These are phyloP conservation scores for Plenodomus biglobosus DNA, from an alignment of 2,329 filamentous ascomycete species.

Conservation along the genomic window DNA sequence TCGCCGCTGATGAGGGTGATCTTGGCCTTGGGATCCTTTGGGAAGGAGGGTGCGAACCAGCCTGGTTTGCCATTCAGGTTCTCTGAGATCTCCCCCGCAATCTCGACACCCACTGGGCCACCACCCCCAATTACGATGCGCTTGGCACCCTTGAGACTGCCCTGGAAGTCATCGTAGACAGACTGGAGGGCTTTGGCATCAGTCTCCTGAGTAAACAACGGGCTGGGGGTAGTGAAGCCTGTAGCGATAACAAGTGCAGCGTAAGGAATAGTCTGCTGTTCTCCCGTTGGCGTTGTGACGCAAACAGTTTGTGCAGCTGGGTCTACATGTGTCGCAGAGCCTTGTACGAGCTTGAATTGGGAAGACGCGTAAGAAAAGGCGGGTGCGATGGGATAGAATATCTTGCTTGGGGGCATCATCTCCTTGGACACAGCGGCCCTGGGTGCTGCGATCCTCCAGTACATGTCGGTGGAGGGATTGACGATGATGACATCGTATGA, in stretches of 20 bases:
- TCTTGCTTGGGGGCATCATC: constrained; percentile 53
- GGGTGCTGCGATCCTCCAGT: constrained; percentile 57
- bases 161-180: constrained; percentile 43
- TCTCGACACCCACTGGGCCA: constrained; percentile 54
- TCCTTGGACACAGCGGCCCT: constrained; percentile 55
- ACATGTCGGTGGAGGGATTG: constrained; percentile 58
- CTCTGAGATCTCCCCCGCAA: constrained; percentile 54
- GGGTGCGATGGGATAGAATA: constrained; percentile 55
- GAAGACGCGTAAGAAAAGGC: constrained; percentile 55
- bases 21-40: constrained; percentile 44
- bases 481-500: constrained; percentile 59
- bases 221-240: constrained; percentile 53
- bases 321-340: constrained; percentile 54
- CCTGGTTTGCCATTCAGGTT: constrained; percentile 43
- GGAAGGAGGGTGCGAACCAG: constrained; percentile 36
- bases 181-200: constrained; percentile 28
- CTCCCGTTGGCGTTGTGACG: constrained; percentile 37
- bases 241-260: constrained; percentile 60
- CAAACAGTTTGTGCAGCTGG: constrained; percentile 49
- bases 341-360: constrained; percentile 56
- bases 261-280: constrained; percentile 48
- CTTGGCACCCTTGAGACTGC: constrained; percentile 44
- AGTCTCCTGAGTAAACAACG: constrained; percentile 49
- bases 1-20: constrained; percentile 52
- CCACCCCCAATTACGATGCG: constrained; percentile 53